These are phyloP conservation scores for Paracoccidioides lutzii DNA, from an alignment of 2,329 filamentous ascomycete species.

Conservation along the genomic window DNA sequence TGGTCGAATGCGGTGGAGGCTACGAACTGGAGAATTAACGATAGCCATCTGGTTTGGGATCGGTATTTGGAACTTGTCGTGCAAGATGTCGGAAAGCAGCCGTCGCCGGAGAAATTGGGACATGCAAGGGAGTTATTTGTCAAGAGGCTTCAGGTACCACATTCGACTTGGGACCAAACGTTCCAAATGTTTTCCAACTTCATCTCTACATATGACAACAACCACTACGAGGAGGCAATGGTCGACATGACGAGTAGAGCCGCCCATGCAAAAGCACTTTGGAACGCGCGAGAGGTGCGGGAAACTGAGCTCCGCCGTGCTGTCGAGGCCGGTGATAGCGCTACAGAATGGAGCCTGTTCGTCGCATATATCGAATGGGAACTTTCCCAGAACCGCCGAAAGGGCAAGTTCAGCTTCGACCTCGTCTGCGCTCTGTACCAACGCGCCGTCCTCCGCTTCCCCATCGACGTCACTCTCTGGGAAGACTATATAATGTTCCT, in stretches of 20 bases:
- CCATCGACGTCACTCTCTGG: slow-evolving; percentile 65
- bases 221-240: slow-evolving; percentile 47
- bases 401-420: slow-evolving; percentile 38
- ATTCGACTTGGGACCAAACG: slow-evolving; percentile 47
- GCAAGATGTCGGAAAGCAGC: slow-evolving; percentile 38
- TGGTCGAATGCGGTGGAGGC: slow-evolving; percentile 44
- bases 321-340: slow-evolving; percentile 38
- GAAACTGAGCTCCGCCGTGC: slow-evolving; percentile 43
- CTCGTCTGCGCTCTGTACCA: slow-evolving; percentile 56
- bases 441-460: slow-evolving; percentile 61
- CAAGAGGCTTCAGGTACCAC: slow-evolving; percentile 44
- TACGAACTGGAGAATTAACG: slow-evolving; percentile 48
- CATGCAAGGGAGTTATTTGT: slow-evolving; percentile 41
- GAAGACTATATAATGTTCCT: slow-evolving; percentile 71
- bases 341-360: slow-evolving; percentile 41
- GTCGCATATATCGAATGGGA: slow-evolving; percentile 78
- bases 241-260: slow-evolving; percentile 39
- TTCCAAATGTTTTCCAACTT: slow-evolving; percentile 48
- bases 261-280: slow-evolving; percentile 41
- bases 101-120: slow-evolving; percentile 36
- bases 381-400: slow-evolving; percentile 48
- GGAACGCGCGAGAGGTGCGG: slow-evolving; percentile 39
- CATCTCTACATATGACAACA: slow-evolving; percentile 42
- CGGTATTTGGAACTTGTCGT: slow-evolving; percentile 44
- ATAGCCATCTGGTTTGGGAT: slow-evolving; percentile 50